phyloP scores from a whole-genome alignment of 1,284 basidiomycete species.

The Irpex sp. region DNA sequence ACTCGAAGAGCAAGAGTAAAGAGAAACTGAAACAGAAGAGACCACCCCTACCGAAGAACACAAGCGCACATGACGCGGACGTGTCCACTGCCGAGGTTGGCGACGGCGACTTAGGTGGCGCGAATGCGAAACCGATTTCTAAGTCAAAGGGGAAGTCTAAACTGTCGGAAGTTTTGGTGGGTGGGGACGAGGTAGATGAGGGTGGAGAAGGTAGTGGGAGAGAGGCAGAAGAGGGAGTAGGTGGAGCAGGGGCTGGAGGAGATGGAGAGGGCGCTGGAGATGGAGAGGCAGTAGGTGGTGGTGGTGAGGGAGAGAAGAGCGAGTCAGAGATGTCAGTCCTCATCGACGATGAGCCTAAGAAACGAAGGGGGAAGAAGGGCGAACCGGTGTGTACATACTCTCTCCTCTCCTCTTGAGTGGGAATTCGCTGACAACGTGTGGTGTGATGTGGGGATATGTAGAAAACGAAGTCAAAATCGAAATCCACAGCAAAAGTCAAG shows the following conservation, averaged over 20 bases:
- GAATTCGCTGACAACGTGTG: background rate
- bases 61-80: background rate
- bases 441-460: background rate
- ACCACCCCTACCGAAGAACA: background rate
- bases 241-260: too few relatives aligned
- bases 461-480: background rate
- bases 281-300: too few relatives aligned
- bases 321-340: constrained; percentile 62
- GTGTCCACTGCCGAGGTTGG: background rate
- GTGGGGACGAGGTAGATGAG: background rate
- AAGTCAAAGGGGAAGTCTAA: background rate
- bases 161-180: background rate
- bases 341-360: constrained; percentile 47
- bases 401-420: background rate
- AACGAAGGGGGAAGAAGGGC: constrained; percentile 28
- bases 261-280: too few relatives aligned
- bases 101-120: too few relatives aligned
- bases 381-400: too few relatives aligned
- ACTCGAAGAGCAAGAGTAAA: too few relatives aligned
- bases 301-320: too few relatives aligned
- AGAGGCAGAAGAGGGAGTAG: too few relatives aligned
- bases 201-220: background rate
- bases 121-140: background rate
- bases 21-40: constrained; percentile 6
- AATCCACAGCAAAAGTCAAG: constrained; percentile 2